A percentile compares a stretch with the other conserved stretches of the same genome.
Evolutionary conservation across 306 rosid species (phyloP).

Genomic region (Castanea crenata): DNA sequence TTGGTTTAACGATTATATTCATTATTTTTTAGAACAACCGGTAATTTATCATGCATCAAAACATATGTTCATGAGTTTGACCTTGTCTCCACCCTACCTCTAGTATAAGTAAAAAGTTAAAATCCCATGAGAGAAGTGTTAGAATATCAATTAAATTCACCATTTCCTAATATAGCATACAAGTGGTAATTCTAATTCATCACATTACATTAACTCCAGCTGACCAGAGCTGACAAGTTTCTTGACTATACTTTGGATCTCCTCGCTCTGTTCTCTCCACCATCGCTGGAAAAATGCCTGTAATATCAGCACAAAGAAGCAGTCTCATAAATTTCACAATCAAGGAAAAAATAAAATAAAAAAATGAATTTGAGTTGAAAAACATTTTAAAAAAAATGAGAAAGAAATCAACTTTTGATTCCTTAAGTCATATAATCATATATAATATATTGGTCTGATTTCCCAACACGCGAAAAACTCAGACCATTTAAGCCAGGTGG

Average conservation of each 20-base stretch:
- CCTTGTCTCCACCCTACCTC: no score
- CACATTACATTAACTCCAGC: constrained; percentile 68
- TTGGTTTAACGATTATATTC: no score
- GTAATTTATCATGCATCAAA: no score
- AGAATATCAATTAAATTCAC: not conserved
- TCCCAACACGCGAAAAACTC: no score
- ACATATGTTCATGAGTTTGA: no score
- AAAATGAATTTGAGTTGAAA: not conserved
- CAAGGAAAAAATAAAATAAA: not conserved
- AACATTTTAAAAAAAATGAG: no score
- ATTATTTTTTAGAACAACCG: no score
- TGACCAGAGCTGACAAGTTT: constrained; percentile 69
- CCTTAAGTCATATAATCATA: no score
- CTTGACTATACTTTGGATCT: constrained; percentile 44
- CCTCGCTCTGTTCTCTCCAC: constrained; percentile 75
- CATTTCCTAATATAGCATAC: constrained; percentile 25
- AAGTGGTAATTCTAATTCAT: not conserved
- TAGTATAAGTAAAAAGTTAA: no score
- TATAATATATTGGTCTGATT: no score
- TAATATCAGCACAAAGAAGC: constrained; percentile 2
- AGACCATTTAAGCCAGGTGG: no score
- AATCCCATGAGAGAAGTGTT: not conserved
- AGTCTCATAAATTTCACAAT: not conserved
- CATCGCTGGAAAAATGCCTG: constrained; percentile 86
- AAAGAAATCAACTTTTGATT: no score